phyloP scores from a whole-genome alignment of 2,329 filamentous ascomycete species.

The Colletotrichum tabaci region DNA sequence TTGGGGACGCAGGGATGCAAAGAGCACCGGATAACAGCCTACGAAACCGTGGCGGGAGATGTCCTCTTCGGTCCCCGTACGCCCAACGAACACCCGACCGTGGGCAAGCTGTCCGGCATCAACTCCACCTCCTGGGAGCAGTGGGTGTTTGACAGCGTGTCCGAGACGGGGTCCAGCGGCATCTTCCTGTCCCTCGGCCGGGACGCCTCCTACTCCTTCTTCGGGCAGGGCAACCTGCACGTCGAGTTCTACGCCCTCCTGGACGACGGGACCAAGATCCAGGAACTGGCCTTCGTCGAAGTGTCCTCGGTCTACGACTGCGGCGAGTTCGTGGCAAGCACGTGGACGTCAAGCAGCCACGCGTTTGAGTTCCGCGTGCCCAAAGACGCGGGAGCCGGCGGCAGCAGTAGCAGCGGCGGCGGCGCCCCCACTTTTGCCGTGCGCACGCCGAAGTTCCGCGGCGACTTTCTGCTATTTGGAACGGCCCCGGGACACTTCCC shows the following conservation, averaged over 20 bases:
- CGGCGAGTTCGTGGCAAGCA: neutral
- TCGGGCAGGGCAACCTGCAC: conserved; percentile 18
- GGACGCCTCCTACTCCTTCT: conserved; percentile 23
- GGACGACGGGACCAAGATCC: conserved; percentile 17
- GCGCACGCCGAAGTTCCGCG: conserved; percentile 5
- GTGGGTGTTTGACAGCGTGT: conserved; percentile 22
- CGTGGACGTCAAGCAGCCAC: conserved; percentile 2
- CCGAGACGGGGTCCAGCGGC: neutral
- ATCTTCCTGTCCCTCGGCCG: conserved; percentile 3
- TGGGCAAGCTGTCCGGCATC: conserved; percentile 22
- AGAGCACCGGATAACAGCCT: conserved; percentile 6
- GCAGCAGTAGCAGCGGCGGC: no score
- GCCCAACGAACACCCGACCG: conserved; percentile 7
- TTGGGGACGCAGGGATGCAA: neutral
- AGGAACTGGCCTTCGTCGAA: conserved; percentile 13
- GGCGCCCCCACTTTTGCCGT: neutral
- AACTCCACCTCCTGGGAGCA: conserved; percentile 21
- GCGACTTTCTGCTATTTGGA: neutral
- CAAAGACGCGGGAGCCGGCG: neutral
- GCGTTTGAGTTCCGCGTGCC: conserved; percentile 18
- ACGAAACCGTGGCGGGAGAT: conserved; percentile 7
- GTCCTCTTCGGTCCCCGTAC: neutral
- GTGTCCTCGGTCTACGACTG: conserved; percentile 14
- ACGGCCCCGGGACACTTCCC: neutral
- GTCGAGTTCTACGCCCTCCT: conserved; percentile 20